Evolutionary conservation across 1,139 yeast genomes (phyloP), one percentile per base, ranked within the genome.

Genomic region (Scheffersomyces quercinus): DNA sequence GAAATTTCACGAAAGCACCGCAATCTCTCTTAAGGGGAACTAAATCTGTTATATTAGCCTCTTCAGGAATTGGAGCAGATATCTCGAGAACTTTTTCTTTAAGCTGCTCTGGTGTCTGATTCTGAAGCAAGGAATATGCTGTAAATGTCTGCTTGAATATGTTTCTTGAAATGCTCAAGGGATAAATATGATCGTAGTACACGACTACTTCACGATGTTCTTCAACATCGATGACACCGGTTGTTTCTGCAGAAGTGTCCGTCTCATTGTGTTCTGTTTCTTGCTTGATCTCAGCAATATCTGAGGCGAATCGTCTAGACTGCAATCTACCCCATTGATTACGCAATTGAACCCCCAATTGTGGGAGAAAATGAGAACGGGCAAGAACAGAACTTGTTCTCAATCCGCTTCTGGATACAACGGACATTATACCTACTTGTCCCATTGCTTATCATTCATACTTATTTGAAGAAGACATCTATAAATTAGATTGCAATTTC

Each of bases 1-100:
- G 67, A 55, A 85, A 86, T 51, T 85, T 85, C 29, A 88, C 93
- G 72, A 93, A 91, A 0, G 90, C 97, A 36, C 98, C 98, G 41
- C 97, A 96, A 58, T 93, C 99, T 50, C 96, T 68, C 47, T 67
- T 76, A 45, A 87, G 73, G 0, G 96, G 87, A 12, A 89, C 83
- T 30, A 88, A 72, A 35, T 68, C 75, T 4, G 60, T 52, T 33
- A 72, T 62, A 6, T 50, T 43, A 5, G 67, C 59, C 2, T 54
- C 63, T 4, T 47, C 51, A 1, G 77, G 75, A 20, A 73, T 52
- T 2, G 77, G 76, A 3, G 54, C 40, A 28, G 72, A 58, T 4
- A 69, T 40, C 2, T 51, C 30, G 33, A 51, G 40, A 1, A 73
- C 62, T 33, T 50, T 53, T 0, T 59, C 49, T 37, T 55, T 52